These are phyloP conservation scores for Cryptosporidium ubiquitum DNA, from an alignment of 169 alveolate species.

Conservation along the genomic window DNA sequence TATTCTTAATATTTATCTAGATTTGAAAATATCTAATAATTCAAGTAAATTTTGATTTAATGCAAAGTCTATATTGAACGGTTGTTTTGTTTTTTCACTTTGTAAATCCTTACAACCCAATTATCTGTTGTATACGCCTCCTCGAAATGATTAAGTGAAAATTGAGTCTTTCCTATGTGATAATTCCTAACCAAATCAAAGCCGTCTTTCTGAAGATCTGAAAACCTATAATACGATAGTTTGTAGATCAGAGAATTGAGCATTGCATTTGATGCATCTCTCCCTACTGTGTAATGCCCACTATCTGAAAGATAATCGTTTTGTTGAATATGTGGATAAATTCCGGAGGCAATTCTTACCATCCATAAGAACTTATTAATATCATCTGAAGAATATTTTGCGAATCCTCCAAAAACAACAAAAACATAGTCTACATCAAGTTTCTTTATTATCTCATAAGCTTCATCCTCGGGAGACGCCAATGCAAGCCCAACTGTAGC, in stretches of 20 bases:
- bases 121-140: conserved; percentile 96
- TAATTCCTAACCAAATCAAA: conserved; percentile 89
- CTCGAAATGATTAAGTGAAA: conserved; percentile 89
- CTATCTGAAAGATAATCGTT: conserved; percentile 80
- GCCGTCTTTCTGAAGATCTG: conserved; percentile 88
- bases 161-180: conserved; percentile 83
- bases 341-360: conserved; percentile 96
- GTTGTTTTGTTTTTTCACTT: conserved; percentile 78
- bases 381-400: conserved; percentile 96
- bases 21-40: conserved; percentile 29
- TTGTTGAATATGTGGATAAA: conserved; percentile 91
- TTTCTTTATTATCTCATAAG: conserved; percentile 89
- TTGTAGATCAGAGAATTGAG: conserved; percentile 92
- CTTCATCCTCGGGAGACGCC: conserved; percentile 94
- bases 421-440: conserved; percentile 95
- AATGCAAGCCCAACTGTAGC: conserved; percentile 96
- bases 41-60: conserved; percentile 3
- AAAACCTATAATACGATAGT: conserved; percentile 92
- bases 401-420: conserved; percentile 95
- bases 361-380: conserved; percentile 97
- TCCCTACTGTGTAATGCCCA: conserved; percentile 88
- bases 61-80: conserved; percentile 3
- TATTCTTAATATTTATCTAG: neutral
- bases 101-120: conserved; percentile 97
- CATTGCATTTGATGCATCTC: conserved; percentile 92